Evolutionary conservation across 2,329 filamentous ascomycete genomes (phyloP).

Genomic region (Ophiostoma perfectum): DNA sequence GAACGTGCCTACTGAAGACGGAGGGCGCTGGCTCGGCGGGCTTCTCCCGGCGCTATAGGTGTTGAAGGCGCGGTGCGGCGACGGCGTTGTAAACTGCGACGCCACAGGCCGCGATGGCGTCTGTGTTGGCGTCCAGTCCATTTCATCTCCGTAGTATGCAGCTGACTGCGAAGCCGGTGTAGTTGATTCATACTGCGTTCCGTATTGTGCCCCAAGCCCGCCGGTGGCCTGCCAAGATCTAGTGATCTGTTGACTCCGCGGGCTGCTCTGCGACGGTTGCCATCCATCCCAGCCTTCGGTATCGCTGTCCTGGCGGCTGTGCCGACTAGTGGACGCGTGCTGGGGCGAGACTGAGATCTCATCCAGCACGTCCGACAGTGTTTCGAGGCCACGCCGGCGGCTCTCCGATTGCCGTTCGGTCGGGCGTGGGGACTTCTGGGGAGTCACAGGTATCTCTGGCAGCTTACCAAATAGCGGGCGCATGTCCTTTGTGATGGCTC

Average conservation of each 20-base stretch:
- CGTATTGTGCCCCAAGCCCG: background rate
- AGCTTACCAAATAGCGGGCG: conserved; percentile 47
- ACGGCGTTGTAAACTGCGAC: conserved; percentile 33
- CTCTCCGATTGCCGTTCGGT: conserved; percentile 30
- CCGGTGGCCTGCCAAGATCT: background rate
- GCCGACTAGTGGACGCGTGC: background rate
- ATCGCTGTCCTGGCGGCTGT: background rate
- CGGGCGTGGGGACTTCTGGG: conserved; percentile 11
- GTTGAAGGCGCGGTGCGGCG: conserved; percentile 51
- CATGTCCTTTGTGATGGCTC: conserved; percentile 51
- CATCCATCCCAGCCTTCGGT: conserved; percentile 21
- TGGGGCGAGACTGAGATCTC: conserved; percentile 37
- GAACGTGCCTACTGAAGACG: conserved; percentile 33
- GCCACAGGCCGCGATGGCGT: conserved; percentile 33
- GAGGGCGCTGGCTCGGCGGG: background rate
- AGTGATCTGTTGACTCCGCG: background rate
- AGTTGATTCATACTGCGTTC: conserved; percentile 1
- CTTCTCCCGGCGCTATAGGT: conserved; percentile 34
- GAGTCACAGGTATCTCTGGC: conserved; percentile 26
- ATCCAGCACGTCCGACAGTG: conserved; percentile 44
- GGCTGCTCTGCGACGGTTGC: background rate
- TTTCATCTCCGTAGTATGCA: conserved; percentile 46
- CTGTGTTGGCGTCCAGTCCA: conserved; percentile 66
- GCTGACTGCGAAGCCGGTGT: background rate
- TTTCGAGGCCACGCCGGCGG: conserved; percentile 31